A percentile compares a stretch with the other conserved stretches of the same genome.
Conservation (phyloP, 2,329 filamentous ascomycete genomes). For the Fusarium sulawesiense region DNA sequence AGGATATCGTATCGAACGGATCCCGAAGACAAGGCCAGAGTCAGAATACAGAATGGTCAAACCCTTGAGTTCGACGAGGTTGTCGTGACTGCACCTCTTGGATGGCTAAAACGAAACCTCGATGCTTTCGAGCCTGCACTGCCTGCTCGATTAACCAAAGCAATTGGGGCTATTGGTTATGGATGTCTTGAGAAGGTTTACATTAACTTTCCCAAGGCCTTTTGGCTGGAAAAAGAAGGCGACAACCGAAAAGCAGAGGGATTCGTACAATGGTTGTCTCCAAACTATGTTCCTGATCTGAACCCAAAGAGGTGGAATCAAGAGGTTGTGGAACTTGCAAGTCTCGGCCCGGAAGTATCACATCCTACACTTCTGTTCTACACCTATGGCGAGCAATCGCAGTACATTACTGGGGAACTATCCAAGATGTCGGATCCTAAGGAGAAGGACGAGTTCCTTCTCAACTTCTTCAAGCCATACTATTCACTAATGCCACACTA, state of each 20-base stretch:
- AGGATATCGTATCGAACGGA: conserved; percentile 53
- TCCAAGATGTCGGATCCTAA: conserved; percentile 56
- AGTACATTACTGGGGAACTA: conserved; percentile 62
- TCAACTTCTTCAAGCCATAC: conserved; percentile 80
- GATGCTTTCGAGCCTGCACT: conserved; percentile 71
- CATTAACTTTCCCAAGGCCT: conserved; percentile 78
- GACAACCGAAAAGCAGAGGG: conserved; percentile 63
- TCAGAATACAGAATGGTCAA: conserved; percentile 60
- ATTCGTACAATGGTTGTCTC: conserved; percentile 81
- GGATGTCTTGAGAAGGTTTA: conserved; percentile 79
- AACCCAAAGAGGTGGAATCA: conserved; percentile 77
- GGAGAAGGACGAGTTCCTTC: conserved; percentile 65
- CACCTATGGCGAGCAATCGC: conserved; percentile 72
- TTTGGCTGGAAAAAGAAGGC: conserved; percentile 69
- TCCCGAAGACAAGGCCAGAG: conserved; percentile 51
- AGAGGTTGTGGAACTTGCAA: conserved; percentile 80
- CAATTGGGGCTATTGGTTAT: conserved; percentile 74
- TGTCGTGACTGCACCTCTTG: conserved; percentile 74
- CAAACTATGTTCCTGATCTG: conserved; percentile 71
- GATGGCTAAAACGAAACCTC: conserved; percentile 72
- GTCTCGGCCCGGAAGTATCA: conserved; percentile 66
- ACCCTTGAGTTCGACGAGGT: conserved; percentile 71
- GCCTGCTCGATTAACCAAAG: conserved; percentile 66
- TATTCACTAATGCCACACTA: conserved; percentile 80
- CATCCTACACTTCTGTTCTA: conserved; percentile 92